phyloP scores from a whole-genome alignment of 805 yeast genomes.

The Schwanniomyces occidentalis region DNA sequence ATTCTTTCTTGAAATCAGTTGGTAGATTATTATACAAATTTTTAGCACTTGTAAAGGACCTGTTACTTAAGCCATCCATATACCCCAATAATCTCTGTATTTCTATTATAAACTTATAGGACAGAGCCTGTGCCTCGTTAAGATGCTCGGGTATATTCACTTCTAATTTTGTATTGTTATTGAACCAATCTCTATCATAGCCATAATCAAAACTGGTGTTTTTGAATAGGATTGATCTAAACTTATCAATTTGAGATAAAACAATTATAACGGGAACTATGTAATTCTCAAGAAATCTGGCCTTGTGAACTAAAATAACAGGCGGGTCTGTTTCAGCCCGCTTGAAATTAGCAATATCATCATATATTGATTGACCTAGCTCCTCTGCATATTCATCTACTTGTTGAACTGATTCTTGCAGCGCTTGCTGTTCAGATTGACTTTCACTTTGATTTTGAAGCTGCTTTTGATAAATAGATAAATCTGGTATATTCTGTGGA shows the following conservation, averaged over 20 bases:
- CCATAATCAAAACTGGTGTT: conserved; percentile 13
- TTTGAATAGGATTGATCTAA: conserved; percentile 16
- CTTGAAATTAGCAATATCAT: conserved; percentile 1
- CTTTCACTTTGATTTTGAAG: not conserved
- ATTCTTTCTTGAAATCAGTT: conserved; percentile 15
- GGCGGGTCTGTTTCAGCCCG: conserved; percentile 13
- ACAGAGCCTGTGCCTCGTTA: conserved; percentile 1
- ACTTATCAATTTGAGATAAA: conserved; percentile 23
- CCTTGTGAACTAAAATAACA: conserved; percentile 14
- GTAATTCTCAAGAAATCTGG: conserved; percentile 22
- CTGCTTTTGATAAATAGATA: conserved; percentile 11
- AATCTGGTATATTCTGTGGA: conserved; percentile 33
- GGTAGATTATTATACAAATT: conserved; percentile 18
- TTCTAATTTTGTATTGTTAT: conserved; percentile 7
- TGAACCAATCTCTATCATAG: conserved; percentile 19
- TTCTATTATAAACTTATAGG: conserved; percentile 17
- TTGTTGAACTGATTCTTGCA: not conserved
- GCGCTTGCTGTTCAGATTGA: conserved; percentile 1
- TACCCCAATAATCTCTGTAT: conserved; percentile 26
- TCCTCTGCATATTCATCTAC: not conserved
- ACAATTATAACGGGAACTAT: conserved; percentile 29
- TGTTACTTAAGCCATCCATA: conserved; percentile 14
- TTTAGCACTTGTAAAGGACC: conserved; percentile 24
- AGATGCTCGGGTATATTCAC: conserved; percentile 9
- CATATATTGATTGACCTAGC: conserved; percentile 3